Evolutionary conservation across 345 rosid species (phyloP).

Genomic region (Melaleuca quinquenervia): DNA sequence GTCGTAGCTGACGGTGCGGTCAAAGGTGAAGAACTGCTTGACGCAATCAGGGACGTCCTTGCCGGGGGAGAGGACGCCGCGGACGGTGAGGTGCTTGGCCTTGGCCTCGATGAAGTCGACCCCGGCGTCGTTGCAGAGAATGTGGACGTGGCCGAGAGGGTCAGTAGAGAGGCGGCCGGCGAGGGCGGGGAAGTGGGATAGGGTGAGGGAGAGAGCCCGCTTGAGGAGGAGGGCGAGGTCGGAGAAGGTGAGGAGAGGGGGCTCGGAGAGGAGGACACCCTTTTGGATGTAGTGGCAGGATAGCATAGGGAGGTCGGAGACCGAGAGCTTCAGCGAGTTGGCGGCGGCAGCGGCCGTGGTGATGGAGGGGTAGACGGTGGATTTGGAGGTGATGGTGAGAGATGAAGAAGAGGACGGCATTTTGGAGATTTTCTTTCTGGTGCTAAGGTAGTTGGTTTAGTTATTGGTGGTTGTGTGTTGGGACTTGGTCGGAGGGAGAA

Average conservation of each 20-base stretch:
- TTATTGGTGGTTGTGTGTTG: neutral
- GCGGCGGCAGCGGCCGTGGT: constrained; percentile 17
- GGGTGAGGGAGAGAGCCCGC: constrained; percentile 53
- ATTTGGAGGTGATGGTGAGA: constrained; percentile 37
- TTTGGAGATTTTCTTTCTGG: neutral
- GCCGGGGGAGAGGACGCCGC: constrained; percentile 25
- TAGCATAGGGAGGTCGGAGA: constrained; percentile 95
- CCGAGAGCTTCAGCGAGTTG: constrained; percentile 51
- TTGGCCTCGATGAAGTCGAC: constrained; percentile 52
- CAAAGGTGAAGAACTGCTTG: constrained; percentile 66
- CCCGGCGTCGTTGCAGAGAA: constrained; percentile 72
- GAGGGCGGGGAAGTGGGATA: constrained; percentile 69
- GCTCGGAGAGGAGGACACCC: constrained; percentile 55
- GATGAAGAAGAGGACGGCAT: constrained; percentile 35
- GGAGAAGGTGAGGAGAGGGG: constrained; percentile 34
- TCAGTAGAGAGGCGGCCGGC: constrained; percentile 77
- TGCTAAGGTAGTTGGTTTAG: neutral
- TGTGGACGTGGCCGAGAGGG: constrained; percentile 44
- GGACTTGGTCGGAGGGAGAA: neutral
- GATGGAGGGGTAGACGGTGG: constrained; percentile 41
- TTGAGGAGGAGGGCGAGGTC: constrained; percentile 37
- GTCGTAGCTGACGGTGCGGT: constrained; percentile 59
- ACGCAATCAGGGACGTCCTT: constrained; percentile 47
- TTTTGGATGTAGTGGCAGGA: constrained; percentile 97
- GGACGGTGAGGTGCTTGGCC: constrained; percentile 28